Conservation (phyloP, 352 stramenopile genomes). For the Pythium phragmiticola region DNA sequence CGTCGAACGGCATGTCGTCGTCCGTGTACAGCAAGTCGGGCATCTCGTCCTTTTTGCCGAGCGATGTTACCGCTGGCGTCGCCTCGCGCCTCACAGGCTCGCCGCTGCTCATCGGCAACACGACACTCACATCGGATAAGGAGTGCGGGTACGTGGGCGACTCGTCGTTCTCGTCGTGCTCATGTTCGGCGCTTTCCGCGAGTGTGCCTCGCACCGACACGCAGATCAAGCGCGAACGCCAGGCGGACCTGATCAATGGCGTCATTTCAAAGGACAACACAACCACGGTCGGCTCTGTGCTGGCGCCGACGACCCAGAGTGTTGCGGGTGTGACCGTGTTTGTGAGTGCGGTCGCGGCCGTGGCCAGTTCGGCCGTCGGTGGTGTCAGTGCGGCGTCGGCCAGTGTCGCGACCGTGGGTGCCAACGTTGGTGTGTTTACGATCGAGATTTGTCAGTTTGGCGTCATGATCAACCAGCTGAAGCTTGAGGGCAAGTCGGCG, state of each 20-base stretch:
- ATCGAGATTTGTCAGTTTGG: slow-evolving; percentile 81
- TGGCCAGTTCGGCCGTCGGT: slow-evolving; percentile 58
- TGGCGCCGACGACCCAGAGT: slow-evolving; percentile 66
- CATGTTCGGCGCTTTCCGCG: slow-evolving; percentile 58
- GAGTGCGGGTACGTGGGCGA: slow-evolving; percentile 68
- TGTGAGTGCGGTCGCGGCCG: slow-evolving; percentile 64
- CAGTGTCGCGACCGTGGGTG: slow-evolving; percentile 49
- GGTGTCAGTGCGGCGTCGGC: slow-evolving; percentile 42
- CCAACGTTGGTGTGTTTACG: slow-evolving; percentile 67
- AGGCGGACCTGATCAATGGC: slow-evolving; percentile 38
- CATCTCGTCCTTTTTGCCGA: slow-evolving; percentile 57
- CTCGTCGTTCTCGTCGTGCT: slow-evolving; percentile 62
- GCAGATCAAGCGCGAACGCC: slow-evolving; percentile 61
- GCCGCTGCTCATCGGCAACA: slow-evolving; percentile 51
- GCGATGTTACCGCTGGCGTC: slow-evolving; percentile 40
- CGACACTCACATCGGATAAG: slow-evolving; percentile 52
- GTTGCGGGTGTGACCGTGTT: slow-evolving; percentile 69
- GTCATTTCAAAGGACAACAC: slow-evolving; percentile 72
- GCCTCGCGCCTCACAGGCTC: slow-evolving; percentile 33
- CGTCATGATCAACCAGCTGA: slow-evolving; percentile 73
- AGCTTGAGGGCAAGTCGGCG: slow-evolving; percentile 71
- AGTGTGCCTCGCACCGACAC: slow-evolving; percentile 46
- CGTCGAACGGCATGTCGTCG: slow-evolving; percentile 60
- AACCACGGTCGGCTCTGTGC: slow-evolving; percentile 47
- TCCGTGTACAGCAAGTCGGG: slow-evolving; percentile 55